phyloP scores from a whole-genome alignment of 1,284 basidiomycete species.

The Malassezia sympodialis region DNA sequence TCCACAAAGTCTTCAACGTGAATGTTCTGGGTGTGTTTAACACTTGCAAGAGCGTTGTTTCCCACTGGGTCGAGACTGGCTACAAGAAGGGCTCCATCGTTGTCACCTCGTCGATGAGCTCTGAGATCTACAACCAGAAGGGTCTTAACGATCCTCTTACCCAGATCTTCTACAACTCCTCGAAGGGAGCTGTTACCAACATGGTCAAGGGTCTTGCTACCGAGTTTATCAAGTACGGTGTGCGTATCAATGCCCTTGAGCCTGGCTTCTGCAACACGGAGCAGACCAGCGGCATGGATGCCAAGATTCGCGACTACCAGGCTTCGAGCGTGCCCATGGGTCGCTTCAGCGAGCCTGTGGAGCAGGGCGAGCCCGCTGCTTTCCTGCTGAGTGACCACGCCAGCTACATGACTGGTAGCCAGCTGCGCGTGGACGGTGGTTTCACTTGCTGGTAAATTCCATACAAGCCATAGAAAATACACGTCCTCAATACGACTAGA shows the following conservation, averaged over 20 bases:
- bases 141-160: constrained; percentile 42
- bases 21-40: constrained; percentile 49
- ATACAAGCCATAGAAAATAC: neutral
- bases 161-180: constrained; percentile 47
- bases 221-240: constrained; percentile 45
- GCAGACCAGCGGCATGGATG: constrained; percentile 47
- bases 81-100: constrained; percentile 47
- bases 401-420: constrained; percentile 40
- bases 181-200: constrained; percentile 48
- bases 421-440: constrained; percentile 41
- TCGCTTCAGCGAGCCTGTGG: constrained; percentile 45
- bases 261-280: constrained; percentile 48
- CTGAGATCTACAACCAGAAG: constrained; percentile 47
- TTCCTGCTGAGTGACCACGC: constrained; percentile 43
- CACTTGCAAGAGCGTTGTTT: constrained; percentile 41
- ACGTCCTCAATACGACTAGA: neutral
- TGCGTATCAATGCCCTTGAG: constrained; percentile 47
- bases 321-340: constrained; percentile 41
- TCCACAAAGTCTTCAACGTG: constrained; percentile 46
- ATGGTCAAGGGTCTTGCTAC: constrained; percentile 47
- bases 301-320: constrained; percentile 45
- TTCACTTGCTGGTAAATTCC: constrained; percentile 41
- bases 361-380: constrained; percentile 44
- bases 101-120: constrained; percentile 46
- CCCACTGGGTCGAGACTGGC: constrained; percentile 45